Conservation (phyloP, 2,329 filamentous ascomycete genomes). For the Xylaria sp. region DNA sequence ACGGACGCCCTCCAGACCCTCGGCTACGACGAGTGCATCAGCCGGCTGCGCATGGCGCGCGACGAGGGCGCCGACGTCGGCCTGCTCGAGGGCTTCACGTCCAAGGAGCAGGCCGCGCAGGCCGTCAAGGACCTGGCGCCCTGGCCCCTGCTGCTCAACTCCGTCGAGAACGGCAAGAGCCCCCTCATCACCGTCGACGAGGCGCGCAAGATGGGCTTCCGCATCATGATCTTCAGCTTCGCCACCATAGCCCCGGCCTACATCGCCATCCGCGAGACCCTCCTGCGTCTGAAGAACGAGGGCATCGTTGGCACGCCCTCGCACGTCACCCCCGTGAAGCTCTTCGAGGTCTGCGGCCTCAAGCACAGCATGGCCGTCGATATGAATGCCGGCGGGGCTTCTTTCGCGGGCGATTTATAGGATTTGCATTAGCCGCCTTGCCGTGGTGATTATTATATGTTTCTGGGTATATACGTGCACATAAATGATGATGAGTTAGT, state of each 20-base stretch:
- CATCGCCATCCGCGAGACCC: conserved; percentile 54
- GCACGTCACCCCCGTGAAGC: conserved; percentile 47
- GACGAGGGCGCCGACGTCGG: conserved; percentile 68
- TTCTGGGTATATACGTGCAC: conserved; percentile 4
- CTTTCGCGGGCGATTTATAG: conserved; percentile 45
- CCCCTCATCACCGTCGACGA: conserved; percentile 64
- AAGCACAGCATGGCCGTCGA: conserved; percentile 49
- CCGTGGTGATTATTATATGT: not conserved
- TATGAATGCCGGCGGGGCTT: conserved; percentile 46
- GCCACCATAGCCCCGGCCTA: conserved; percentile 61
- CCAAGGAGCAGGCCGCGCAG: conserved; percentile 60
- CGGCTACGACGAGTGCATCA: conserved; percentile 67
- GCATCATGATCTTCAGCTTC: conserved; percentile 68
- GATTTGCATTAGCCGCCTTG: not conserved
- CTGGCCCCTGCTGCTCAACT: conserved; percentile 66
- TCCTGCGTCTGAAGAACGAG: conserved; percentile 52
- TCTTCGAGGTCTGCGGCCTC: conserved; percentile 50
- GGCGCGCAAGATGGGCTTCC: conserved; percentile 66
- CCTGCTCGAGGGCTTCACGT: conserved; percentile 69
- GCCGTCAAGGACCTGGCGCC: conserved; percentile 55
- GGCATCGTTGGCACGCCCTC: conserved; percentile 48
- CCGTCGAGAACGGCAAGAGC: conserved; percentile 66
- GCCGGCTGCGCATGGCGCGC: conserved; percentile 61
- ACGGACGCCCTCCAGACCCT: conserved; percentile 69
- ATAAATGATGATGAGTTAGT: not conserved